Base-by-base conservation (phyloP, 2,329 filamentous ascomycete species). In the Rachicladosporium sp. region DNA sequence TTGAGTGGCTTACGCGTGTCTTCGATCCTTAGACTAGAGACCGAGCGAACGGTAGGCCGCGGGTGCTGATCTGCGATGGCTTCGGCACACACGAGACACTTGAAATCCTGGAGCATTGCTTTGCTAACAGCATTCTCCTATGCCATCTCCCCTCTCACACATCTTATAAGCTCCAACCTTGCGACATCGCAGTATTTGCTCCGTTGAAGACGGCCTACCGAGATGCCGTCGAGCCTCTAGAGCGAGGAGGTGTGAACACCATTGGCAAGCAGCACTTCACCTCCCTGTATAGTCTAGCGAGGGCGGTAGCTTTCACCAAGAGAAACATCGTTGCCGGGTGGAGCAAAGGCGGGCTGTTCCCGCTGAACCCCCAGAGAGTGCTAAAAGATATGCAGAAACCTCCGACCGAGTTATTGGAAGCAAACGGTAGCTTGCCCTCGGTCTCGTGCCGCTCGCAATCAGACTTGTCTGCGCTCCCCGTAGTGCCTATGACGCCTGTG, bases 1-100 rank as follows among this genome's bases (percentile, higher is more conserved):
- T 61, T 6, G 41, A 62, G 40, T 63, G 48, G 58, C 43, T 62
- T 10, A 55, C 46, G 40, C 46, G 40, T 36, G 45, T 63, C 3
- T 62, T 62, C 47, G 44, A 63, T 44, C 56, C 54, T 8, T 30
- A 57, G 44, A 63, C 57, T 4, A 55, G 49, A 48, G 46, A 39
- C 36, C 41, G 39, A 38, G 58, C 55, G 40, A 47, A 58, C 15
- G 29, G 48, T 6, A 57, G 51, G 41, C 57, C 49, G 44, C 54
- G 56, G 1, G 40, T 61, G 3, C 48, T 62, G 12, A 58, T 62
- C 11, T 56, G 43, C 13, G 50, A 64, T 41, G 48, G 60, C 35
- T 60, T 63, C 38, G 48, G 49, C 10, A 58, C 53, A n/a, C 54
- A 63, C 36, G 50, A 62, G 40, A 57, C 53, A 10, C 55, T 50